Percentiles rank a stretch among this genome's conserved stretches.
phyloP scores from a whole-genome alignment of 129 eudicot species.

The Flaveria sonorensis region DNA sequence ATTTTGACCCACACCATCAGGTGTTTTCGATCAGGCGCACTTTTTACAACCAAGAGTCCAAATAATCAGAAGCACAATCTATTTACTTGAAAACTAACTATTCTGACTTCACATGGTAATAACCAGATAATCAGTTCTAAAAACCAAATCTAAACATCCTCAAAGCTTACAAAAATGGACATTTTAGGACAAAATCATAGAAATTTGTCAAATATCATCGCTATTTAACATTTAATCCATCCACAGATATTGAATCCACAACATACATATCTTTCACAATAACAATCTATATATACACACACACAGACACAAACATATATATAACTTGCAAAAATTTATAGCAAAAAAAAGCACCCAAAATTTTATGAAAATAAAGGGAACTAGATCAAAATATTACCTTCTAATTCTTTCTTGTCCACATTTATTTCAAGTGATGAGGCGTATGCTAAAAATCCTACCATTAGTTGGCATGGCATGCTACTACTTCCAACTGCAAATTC shows the following conservation, averaged over 20 bases:
- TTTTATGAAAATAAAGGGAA: neutral
- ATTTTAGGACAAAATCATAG: no score
- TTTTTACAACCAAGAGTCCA: no score
- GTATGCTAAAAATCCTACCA: slow-evolving; percentile 82
- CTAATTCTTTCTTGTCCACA: slow-evolving; percentile 84
- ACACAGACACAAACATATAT: no score
- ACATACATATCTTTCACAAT: neutral
- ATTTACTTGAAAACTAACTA: neutral
- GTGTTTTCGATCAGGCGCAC: no score
- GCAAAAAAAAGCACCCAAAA: no score
- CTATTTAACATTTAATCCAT: neutral
- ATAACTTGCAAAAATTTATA: no score
- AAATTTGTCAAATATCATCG: neutral
- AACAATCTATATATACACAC: neutral
- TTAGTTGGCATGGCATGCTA: slow-evolving; percentile 91
- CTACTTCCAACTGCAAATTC: slow-evolving; percentile 67
- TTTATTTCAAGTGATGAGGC: slow-evolving; percentile 68
- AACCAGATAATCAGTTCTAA: no score
- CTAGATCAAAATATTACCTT: slow-evolving; percentile 50
- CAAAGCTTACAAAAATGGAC: no score
- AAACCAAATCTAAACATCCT: no score
- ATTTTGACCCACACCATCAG: no score
- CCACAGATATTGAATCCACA: neutral
- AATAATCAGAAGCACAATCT: no score
- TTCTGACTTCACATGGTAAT: neutral